phyloP scores from a whole-genome alignment of 768 basidiomycete species.

The Suillus americanus region DNA sequence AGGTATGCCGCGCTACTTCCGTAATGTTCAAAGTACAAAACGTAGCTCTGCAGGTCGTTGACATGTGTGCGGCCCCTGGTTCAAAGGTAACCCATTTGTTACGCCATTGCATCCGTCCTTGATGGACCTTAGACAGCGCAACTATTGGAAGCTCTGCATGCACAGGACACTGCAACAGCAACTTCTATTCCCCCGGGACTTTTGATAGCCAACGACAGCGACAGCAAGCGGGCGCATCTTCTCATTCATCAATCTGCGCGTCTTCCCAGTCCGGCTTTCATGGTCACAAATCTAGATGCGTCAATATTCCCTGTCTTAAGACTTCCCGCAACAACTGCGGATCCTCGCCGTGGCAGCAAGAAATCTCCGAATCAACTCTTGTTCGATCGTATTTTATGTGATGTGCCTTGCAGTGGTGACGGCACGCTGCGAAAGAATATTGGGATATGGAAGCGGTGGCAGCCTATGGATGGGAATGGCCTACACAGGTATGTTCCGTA shows the following conservation, averaged over 20 bases:
- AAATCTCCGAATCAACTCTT: constrained; percentile 52
- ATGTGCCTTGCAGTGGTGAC: constrained; percentile 98
- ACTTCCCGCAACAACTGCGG: constrained; percentile 29
- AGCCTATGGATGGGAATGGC: constrained; percentile 84
- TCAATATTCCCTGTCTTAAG: constrained; percentile 76
- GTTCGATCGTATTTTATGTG: constrained; percentile 93
- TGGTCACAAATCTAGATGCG: constrained; percentile 97
- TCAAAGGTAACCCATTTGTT: constrained; percentile 64
- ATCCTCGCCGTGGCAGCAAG: constrained; percentile 33
- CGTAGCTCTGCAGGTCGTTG: constrained; percentile 60
- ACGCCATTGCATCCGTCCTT: not conserved
- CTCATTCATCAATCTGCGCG: constrained; percentile 97
- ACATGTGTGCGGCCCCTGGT: constrained; percentile 98
- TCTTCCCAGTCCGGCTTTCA: constrained; percentile 85
- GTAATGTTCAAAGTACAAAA: not conserved
- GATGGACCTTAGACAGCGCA: constrained; percentile 72
- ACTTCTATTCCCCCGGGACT: constrained; percentile 79
- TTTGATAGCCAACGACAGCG: constrained; percentile 93
- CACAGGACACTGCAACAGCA: constrained; percentile 62
- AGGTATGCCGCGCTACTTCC: constrained; percentile 19
- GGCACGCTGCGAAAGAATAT: constrained; percentile 94
- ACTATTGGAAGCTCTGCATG: constrained; percentile 92
- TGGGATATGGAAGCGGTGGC: constrained; percentile 94
- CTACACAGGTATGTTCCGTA: constrained; percentile 67
- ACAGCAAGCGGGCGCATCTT: constrained; percentile 91